phyloP scores from a whole-genome alignment of 768 basidiomycete genomes.

The Naganishia randhawae region DNA sequence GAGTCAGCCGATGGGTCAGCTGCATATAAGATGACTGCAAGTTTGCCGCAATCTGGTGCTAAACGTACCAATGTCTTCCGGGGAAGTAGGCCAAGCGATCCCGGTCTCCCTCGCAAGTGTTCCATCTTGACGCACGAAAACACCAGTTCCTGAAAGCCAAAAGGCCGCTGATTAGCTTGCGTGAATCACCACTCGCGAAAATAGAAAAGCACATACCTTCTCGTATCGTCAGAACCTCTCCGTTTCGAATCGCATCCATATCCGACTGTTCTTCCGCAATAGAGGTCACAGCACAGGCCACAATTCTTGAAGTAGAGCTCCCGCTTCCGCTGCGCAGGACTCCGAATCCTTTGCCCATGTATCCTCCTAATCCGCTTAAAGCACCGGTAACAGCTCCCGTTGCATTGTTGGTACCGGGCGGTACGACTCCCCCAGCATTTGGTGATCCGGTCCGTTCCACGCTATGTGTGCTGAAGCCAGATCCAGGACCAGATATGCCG shows the following conservation, averaged over 20 bases:
- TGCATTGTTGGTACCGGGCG: neutral
- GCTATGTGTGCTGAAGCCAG: neutral
- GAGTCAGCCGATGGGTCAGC: slow-evolving; percentile 19
- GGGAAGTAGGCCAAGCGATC: slow-evolving; percentile 40
- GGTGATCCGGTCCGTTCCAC: slow-evolving; percentile 4
- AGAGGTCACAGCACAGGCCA: slow-evolving; percentile 36
- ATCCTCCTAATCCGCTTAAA: slow-evolving; percentile 47
- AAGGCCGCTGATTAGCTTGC: neutral
- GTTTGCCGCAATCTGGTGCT: neutral
- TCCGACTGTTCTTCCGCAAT: neutral
- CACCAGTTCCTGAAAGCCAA: slow-evolving; percentile 5
- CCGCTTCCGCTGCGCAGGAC: slow-evolving; percentile 26
- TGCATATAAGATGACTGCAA: neutral
- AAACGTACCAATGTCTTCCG: slow-evolving; percentile 38
- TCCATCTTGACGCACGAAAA: slow-evolving; percentile 43
- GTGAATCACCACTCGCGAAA: slow-evolving; percentile 31
- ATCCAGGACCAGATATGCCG: neutral
- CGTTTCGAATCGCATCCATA: slow-evolving; percentile 16
- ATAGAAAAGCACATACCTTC: slow-evolving; percentile 36
- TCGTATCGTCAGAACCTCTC: slow-evolving; percentile 41
- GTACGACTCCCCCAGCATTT: too few relatives aligned
- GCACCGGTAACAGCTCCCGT: slow-evolving; percentile 31
- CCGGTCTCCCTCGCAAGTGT: slow-evolving; percentile 37
- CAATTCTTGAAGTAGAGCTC: slow-evolving; percentile 5
- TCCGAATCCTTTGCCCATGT: slow-evolving; percentile 44